phyloP scores from a whole-genome alignment of 2,329 filamentous ascomycete species.

The Colletotrichum agaves region DNA sequence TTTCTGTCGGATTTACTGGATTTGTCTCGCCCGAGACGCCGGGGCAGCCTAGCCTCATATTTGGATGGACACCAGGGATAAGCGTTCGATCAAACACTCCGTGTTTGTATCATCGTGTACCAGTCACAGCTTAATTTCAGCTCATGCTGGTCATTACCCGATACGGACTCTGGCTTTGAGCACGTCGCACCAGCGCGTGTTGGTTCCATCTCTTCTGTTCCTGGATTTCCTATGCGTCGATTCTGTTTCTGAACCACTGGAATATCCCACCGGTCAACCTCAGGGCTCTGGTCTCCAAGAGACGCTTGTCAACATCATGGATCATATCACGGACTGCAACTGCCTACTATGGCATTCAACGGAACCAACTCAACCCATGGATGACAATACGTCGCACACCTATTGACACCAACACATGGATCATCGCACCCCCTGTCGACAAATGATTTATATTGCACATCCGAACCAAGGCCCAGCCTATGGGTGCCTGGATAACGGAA shows the following conservation, averaged over 20 bases:
- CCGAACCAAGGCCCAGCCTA: not conserved
- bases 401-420: too few relatives aligned
- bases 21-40: slow-evolving; percentile 24
- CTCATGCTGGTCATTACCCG: not conserved
- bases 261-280: not conserved
- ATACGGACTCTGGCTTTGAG: not conserved
- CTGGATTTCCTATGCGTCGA: slow-evolving; percentile 33
- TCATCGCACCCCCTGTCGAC: too few relatives aligned
- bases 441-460: too few relatives aligned
- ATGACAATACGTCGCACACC: not conserved
- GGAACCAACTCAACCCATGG: not conserved
- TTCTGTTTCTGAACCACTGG: not conserved
- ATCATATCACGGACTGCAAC: not conserved
- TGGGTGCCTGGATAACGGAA: not conserved
- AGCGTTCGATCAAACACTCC: not conserved
- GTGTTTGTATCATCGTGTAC: not conserved
- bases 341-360: not conserved
- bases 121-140: slow-evolving; percentile 17
- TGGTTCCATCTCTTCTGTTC: slow-evolving; percentile 25
- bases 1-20: slow-evolving; percentile 1
- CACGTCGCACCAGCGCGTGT: not conserved
- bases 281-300: not conserved
- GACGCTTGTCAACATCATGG: slow-evolving; percentile 2
- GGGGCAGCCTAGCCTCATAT: slow-evolving; percentile 21
- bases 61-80: slow-evolving; percentile 25